Percentiles rank a stretch among this genome's conserved stretches.
These are phyloP conservation scores for Cenchrus fungigraminus DNA, from an alignment of 176 grass and related monocot species.

Conservation along the genomic window DNA sequence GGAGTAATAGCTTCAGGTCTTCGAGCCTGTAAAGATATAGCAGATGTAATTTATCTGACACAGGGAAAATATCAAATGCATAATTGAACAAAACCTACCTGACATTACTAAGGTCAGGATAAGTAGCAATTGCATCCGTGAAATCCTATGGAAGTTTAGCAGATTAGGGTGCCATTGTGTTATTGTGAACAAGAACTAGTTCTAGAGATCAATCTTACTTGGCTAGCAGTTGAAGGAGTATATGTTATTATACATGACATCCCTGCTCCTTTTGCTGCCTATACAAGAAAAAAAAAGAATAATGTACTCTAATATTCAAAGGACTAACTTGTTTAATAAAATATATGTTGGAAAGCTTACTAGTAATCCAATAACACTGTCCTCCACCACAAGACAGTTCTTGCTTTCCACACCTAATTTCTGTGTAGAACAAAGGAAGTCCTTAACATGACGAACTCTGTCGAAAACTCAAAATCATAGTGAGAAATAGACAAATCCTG, in stretches of 20 bases:
- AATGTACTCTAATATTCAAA: conserved; percentile 21
- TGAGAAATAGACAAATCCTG: conserved; percentile 2
- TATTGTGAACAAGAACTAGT: conserved; percentile 21
- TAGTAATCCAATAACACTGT: conserved; percentile 95
- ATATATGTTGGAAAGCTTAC: conserved; percentile 52
- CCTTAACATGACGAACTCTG: neutral
- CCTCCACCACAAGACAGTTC: conserved; percentile 98
- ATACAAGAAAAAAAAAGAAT: conserved; percentile 22
- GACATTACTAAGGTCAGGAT: conserved; percentile 80
- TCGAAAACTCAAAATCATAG: neutral
- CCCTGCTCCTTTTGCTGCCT: conserved; percentile 92
- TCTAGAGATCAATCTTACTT: conserved; percentile 53
- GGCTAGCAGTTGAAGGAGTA: conserved; percentile 87
- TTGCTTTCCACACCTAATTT: conserved; percentile 72
- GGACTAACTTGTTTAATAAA: neutral
- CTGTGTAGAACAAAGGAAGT: conserved; percentile 53
- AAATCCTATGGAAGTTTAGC: conserved; percentile 73
- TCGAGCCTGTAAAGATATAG: conserved; percentile 67
- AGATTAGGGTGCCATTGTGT: conserved; percentile 25
- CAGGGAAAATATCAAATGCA: neutral
- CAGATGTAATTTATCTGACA: conserved; percentile 30
- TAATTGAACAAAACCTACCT: conserved; percentile 51
- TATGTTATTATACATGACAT: conserved; percentile 97
- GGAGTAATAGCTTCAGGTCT: conserved; percentile 78
- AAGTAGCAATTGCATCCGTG: conserved; percentile 85